A percentile compares a stretch with the other conserved stretches of the same genome.
Conservation (phyloP, 169 alveolate species). For the Theileria orientalis region DNA sequence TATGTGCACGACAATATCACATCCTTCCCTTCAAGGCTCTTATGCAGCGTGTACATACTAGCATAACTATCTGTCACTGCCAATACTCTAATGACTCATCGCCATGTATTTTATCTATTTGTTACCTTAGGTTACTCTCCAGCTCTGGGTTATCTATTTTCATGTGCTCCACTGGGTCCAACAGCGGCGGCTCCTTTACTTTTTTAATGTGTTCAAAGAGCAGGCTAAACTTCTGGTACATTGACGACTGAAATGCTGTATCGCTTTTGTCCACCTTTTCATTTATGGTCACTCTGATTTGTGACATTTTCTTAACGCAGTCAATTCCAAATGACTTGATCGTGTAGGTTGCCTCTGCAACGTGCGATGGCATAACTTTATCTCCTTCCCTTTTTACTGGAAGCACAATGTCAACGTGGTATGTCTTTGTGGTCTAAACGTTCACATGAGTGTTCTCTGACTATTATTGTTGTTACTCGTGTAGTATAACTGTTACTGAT, state of each 20-base stretch:
- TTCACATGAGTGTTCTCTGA: not conserved
- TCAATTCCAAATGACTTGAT: conserved; percentile 49
- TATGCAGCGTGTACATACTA: too few species aligned
- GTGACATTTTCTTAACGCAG: conserved; percentile 52
- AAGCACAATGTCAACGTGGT: not conserved
- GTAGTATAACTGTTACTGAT: too few species aligned
- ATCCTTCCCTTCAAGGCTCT: too few species aligned
- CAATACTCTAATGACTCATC: too few species aligned
- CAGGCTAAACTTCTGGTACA: conserved; percentile 45
- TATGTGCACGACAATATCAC: too few species aligned
- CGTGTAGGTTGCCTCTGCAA: conserved; percentile 23
- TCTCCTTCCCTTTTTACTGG: conserved; percentile 7
- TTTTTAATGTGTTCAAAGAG: conserved; percentile 32
- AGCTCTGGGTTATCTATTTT: conserved; percentile 80
- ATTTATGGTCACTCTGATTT: conserved; percentile 43
- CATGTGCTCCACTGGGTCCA: conserved; percentile 92
- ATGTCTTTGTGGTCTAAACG: not conserved
- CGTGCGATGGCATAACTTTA: conserved; percentile 5
- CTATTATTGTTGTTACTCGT: too few species aligned
- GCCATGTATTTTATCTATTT: too few species aligned
- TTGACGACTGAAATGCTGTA: conserved; percentile 24
- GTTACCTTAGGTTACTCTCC: too few species aligned
- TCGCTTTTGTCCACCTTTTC: conserved; percentile 29
- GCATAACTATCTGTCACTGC: too few species aligned
- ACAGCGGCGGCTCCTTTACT: conserved; percentile 70